A percentile compares a stretch with the other conserved stretches of the same genome.
These are phyloP conservation scores for Podospora comata DNA, from an alignment of 495 filamentous ascomycete genomes.

Conservation along the genomic window DNA sequence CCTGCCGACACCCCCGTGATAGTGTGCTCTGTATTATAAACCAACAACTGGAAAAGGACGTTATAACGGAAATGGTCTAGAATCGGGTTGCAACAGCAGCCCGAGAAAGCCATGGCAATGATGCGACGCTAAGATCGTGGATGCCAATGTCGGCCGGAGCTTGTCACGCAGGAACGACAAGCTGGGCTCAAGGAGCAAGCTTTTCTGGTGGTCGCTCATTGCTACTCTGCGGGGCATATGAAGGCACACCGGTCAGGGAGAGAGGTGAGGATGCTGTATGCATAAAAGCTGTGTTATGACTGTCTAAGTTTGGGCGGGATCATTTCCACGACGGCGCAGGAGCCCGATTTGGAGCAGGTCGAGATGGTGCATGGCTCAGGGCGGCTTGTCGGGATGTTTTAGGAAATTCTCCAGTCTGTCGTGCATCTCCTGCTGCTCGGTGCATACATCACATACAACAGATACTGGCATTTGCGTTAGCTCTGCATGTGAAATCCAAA, in stretches of 20 bases:
- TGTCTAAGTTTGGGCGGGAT: slow-evolving; percentile 1
- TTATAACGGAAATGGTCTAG: neutral
- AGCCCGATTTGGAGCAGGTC: neutral
- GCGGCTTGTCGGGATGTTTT: neutral
- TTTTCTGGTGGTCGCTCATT: neutral
- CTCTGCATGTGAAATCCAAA: too few species aligned
- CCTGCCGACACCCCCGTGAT: neutral
- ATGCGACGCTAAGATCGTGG: slow-evolving; percentile 2
- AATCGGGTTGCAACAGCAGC: neutral
- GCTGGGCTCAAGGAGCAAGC: neutral
- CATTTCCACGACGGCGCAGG: neutral
- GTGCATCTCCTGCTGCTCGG: neutral
- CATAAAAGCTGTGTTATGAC: neutral
- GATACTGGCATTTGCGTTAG: too few species aligned
- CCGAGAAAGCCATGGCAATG: neutral
- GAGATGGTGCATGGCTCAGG: neutral
- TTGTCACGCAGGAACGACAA: neutral
- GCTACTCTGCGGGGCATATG: neutral
- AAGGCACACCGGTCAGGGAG: neutral
- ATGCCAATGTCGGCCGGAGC: neutral
- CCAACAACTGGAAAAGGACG: neutral
- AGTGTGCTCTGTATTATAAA: neutral
- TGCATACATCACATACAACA: neutral
- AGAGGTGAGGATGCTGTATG: neutral
- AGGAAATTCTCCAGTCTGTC: neutral